Evolutionary conservation across 345 rosid genomes (phyloP), one percentile per base, ranked within the genome.

Genomic region (Eucalyptus curtisii): DNA sequence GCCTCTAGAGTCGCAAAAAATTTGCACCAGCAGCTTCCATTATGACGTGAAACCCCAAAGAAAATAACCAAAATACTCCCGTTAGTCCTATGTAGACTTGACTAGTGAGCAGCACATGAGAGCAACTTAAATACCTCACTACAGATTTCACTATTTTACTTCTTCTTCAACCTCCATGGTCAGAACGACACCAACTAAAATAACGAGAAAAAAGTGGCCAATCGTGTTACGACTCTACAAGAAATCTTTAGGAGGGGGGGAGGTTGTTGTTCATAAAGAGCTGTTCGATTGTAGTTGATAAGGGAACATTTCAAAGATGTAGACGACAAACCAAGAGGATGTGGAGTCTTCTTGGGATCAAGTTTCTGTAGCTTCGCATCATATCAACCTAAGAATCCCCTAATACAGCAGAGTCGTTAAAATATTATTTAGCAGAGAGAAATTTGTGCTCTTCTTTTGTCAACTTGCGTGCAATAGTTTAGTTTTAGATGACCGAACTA

Each of bases 401-500:
- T 86, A 27, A 20, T 15, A 68, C 19, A 59, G 68, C 47, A 25
- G 79, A 27, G n/a, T 13, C 25, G 33, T 68, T 86, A 86, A 55
- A 37, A 86, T 31, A 86, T 59, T 86, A 22, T 53, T 86, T 40
- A 7, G 79, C n/a, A 59, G 88, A 49, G n/a, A 86, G 88, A 59
- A 86, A 42, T 42, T 59, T 86, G 13, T 59, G 64, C 64, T 86
- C 50, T 20, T 55, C 64, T 57, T 33, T 57, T 86, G 76, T 86
- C 88, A 40, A 44, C 49, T 57, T 57, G n/a, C 33, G 61, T 44
- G 47, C 84, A 76, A 76, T 76, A 40, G 49, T 76, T 76, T 76
- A 40, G 47, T 40, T 81, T 85, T 20, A 76, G 86, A 88, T 87
- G 90, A 92, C 66, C 92, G 92, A 97, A 94, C 96, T 95, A 94